Evolutionary conservation across 164 flowering plant genomes (phyloP).

Genomic region (Magnolia sinica): DNA sequence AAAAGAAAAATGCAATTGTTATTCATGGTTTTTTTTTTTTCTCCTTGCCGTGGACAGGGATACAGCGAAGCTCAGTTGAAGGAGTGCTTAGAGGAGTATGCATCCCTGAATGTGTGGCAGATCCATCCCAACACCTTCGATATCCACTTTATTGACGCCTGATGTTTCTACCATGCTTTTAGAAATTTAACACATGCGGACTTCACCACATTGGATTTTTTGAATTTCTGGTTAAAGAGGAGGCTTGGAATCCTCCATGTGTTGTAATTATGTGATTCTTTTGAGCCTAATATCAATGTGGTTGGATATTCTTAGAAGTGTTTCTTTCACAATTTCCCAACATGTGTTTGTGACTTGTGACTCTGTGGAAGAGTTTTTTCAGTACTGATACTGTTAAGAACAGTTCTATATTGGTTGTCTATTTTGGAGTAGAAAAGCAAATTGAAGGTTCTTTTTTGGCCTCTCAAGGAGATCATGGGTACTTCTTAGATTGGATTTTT

Average conservation of each 20-base stretch:
- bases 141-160: slow-evolving; percentile 85
- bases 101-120: slow-evolving; percentile 95
- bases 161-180: slow-evolving; percentile 13
- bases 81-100: slow-evolving; percentile 97
- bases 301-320: too few relatives aligned
- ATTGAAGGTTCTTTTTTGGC: too few relatives aligned
- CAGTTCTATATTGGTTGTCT: too few relatives aligned
- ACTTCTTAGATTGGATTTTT: too few relatives aligned
- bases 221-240: neutral
- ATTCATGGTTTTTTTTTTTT: too few relatives aligned
- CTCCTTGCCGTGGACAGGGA: slow-evolving; percentile 47
- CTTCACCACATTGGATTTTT: neutral
- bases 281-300: neutral
- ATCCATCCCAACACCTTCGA: slow-evolving; percentile 91
- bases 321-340: too few relatives aligned
- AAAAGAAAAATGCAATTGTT: neutral
- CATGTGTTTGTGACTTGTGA: too few relatives aligned
- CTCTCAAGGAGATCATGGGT: too few relatives aligned
- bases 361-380: too few relatives aligned
- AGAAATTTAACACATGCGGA: neutral
- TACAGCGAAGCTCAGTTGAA: slow-evolving; percentile 98
- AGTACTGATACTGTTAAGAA: too few relatives aligned
- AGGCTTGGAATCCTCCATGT: neutral
- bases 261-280: neutral
- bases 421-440: too few relatives aligned